Percentiles rank a stretch among this genome's conserved stretches.
These are phyloP conservation scores for Cladophialophora bantiana DNA, from an alignment of 2,329 filamentous ascomycete genomes.

Conservation along the genomic window DNA sequence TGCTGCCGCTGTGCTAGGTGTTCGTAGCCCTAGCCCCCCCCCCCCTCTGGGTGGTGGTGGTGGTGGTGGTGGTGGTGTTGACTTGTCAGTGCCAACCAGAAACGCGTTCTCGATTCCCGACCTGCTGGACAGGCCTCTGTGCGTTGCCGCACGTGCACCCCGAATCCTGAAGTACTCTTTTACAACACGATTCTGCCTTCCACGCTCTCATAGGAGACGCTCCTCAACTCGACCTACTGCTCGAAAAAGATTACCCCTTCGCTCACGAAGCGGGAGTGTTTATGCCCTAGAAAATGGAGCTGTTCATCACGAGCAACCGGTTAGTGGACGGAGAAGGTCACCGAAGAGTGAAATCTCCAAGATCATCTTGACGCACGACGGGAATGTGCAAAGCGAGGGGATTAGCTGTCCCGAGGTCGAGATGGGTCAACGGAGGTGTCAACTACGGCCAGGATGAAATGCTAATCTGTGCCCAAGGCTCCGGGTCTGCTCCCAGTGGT, in stretches of 20 bases:
- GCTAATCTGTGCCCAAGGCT: slow-evolving; percentile 50
- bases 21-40: too few relatives aligned
- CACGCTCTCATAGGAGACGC: slow-evolving; percentile 39
- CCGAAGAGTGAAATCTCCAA: slow-evolving; percentile 9
- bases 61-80: too few relatives aligned
- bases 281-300: slow-evolving; percentile 43
- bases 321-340: slow-evolving; percentile 19
- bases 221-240: slow-evolving; percentile 49
- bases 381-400: slow-evolving; percentile 29
- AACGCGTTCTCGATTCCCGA: too few relatives aligned
- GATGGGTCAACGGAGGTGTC: slow-evolving; percentile 32
- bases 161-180: too few relatives aligned
- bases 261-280: slow-evolving; percentile 58
- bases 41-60: too few relatives aligned
- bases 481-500: background rate
- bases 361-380: slow-evolving; percentile 23
- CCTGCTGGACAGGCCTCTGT: too few relatives aligned
- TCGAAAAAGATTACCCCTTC: slow-evolving; percentile 54
- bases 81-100: too few relatives aligned
- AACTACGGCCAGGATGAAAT: slow-evolving; percentile 34
- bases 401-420: slow-evolving; percentile 10
- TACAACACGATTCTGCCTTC: slow-evolving; percentile 12
- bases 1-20: too few relatives aligned
- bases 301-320: slow-evolving; percentile 52
- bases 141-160: too few relatives aligned